Evolutionary conservation across 345 rosid species (phyloP).

Genomic region (Gossypium sturtianum): DNA sequence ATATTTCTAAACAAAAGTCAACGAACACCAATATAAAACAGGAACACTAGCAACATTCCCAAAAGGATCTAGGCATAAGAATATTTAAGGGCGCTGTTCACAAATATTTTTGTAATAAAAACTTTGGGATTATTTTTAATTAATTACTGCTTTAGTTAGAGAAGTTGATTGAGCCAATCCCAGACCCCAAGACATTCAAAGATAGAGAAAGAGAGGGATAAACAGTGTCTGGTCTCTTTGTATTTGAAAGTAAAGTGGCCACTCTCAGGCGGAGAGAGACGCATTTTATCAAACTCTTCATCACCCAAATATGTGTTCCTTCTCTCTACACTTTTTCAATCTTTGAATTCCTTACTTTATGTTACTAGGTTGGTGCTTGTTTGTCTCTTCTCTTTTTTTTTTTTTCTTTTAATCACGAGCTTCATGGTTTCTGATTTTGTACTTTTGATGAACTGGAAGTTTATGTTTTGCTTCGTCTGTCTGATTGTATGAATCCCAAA

Average conservation of each 20-base stretch:
- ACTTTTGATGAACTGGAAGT: not conserved
- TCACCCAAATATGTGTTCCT: not conserved
- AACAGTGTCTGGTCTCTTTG: not conserved
- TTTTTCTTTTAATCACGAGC: no score
- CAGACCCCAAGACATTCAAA: not conserved
- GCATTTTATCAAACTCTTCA: not conserved
- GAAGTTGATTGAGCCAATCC: not conserved
- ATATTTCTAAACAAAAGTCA: not conserved
- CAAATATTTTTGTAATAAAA: slow-evolving; percentile 1
- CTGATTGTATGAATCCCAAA: not conserved
- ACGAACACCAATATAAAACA: slow-evolving; percentile 1
- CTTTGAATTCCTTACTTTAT: not conserved
- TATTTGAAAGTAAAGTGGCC: slow-evolving; percentile 20
- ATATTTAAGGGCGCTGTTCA: not conserved
- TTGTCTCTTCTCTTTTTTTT: not conserved
- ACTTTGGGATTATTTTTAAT: slow-evolving; percentile 1
- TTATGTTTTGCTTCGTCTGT: not conserved
- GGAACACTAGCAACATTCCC: not conserved
- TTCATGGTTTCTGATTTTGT: not conserved
- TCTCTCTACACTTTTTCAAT: not conserved
- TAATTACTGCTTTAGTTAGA: slow-evolving; percentile 7
- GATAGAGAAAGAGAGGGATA: not conserved
- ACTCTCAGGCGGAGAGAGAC: slow-evolving; percentile 31
- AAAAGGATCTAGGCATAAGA: not conserved
- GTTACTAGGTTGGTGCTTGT: no score